Evolutionary conservation across 2,329 filamentous ascomycete genomes (phyloP).

Genomic region (Hypomyces rosellus): DNA sequence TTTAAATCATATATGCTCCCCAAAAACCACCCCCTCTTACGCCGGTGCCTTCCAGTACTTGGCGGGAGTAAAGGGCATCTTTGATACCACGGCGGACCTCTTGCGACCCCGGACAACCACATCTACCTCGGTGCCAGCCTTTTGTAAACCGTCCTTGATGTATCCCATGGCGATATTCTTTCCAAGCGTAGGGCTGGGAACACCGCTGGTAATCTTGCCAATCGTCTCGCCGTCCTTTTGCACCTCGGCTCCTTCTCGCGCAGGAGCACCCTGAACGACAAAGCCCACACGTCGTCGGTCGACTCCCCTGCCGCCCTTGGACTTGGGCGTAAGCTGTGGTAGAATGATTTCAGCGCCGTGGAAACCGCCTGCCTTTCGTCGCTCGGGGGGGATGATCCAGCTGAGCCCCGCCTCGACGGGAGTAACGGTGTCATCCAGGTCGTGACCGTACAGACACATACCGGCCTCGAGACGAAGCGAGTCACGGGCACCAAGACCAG

Average conservation of each 20-base stretch:
- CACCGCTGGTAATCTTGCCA: constrained; percentile 80
- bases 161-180: constrained; percentile 98
- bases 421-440: constrained; percentile 72
- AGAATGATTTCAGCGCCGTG: constrained; percentile 76
- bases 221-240: constrained; percentile 60
- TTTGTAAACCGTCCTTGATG: constrained; percentile 73
- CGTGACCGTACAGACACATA: constrained; percentile 99
- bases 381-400: constrained; percentile 82
- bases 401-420: constrained; percentile 50
- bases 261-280: constrained; percentile 77
- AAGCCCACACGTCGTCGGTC: constrained; percentile 72
- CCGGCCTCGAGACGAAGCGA: constrained; percentile 90
- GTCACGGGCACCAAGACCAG: constrained; percentile 85
- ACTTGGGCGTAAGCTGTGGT: constrained; percentile 65
- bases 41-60: constrained; percentile 55
- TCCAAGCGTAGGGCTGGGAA: constrained; percentile 77
- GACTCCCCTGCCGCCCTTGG: constrained; percentile 66
- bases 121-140: constrained; percentile 73
- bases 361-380: constrained; percentile 65
- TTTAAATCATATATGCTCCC: background rate
- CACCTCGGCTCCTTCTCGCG: constrained; percentile 81
- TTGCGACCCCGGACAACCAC: constrained; percentile 72
- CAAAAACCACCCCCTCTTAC: background rate
- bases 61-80: constrained; percentile 82
- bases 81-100: constrained; percentile 67